Base-by-base conservation (phyloP, 2,329 filamentous ascomycete species). In the Fulvia fulva region DNA sequence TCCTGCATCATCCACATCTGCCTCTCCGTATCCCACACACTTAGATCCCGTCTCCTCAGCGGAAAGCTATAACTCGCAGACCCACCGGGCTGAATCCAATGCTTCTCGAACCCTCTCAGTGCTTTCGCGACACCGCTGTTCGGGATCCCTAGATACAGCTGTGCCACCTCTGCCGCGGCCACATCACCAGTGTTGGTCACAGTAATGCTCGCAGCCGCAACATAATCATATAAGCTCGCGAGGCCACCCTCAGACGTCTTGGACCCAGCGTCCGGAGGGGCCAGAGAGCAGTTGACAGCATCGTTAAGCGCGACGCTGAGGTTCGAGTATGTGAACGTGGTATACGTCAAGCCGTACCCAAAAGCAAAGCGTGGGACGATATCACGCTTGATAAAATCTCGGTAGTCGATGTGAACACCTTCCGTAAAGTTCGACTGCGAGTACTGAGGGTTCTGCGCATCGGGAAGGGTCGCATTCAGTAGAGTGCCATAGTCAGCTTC, bases 141-240 rank as follows among this genome's bases (percentile, higher is more conserved):
- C 2, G 70, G 70, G 21, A 72, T 68, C 21, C 60, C 56, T 22
- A 72, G 70, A 62, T 83, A 83, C 3, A 85, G 67, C 66, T 86
- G 83, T 1, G 79, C 79, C 2, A 86, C 81, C 22, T 82, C 82
- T 26, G 79, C 79, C 6, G 63, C 62, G 25, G 80, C 81, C 1
- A 75, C 73, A 59, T 67, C 64, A 1, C 89, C 89, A 0, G 79
- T 81, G 66, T 94, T 94, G 3, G 75, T 80, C 1, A 93, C 75
- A 0, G 74, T 79, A 4, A 83, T 80, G 1, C 78, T 76, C 9
- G 89, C 75, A n/a, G 73, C 73, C 61, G 82, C 87, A 0, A 86
- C 78, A 0, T 78, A 71, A 37, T 88, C 81, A 78, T 85, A 92
- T 0, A 92, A 79, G 0, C 81, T 61, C 7, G 55, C 59, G 16